Percentiles rank a stretch among this genome's conserved stretches.
Evolutionary conservation across 1,139 yeast genomes (phyloP).

Genomic region (Meyerozyma elateridarum): DNA sequence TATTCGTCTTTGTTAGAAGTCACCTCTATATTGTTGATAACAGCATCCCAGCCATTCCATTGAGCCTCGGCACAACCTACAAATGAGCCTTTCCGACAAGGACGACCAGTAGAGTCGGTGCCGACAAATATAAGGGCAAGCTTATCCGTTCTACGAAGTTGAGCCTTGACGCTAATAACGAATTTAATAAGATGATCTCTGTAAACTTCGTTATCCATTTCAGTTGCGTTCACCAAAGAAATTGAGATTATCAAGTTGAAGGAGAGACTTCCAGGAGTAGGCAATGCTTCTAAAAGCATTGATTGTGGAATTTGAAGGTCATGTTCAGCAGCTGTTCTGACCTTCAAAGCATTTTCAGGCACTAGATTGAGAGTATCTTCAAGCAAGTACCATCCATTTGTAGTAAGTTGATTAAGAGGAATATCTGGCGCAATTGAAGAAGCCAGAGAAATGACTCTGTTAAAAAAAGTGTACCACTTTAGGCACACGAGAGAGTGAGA

Average conservation of each 20-base stretch:
- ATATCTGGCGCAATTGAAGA: slow-evolving; percentile 16
- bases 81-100: slow-evolving; percentile 42
- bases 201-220: slow-evolving; percentile 30
- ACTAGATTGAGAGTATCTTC: slow-evolving; percentile 19
- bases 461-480: slow-evolving; percentile 38
- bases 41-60: slow-evolving; percentile 57
- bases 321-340: slow-evolving; percentile 28
- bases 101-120: slow-evolving; percentile 32
- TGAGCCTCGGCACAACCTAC: slow-evolving; percentile 47
- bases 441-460: slow-evolving; percentile 12
- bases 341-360: slow-evolving; percentile 37
- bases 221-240: slow-evolving; percentile 32
- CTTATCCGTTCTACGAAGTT: slow-evolving; percentile 40
- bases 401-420: slow-evolving; percentile 45
- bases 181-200: slow-evolving; percentile 21
- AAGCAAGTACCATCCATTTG: slow-evolving; percentile 45
- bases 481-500: slow-evolving; percentile 29
- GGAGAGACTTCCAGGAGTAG: slow-evolving; percentile 38
- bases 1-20: slow-evolving; percentile 18
- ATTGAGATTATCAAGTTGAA: slow-evolving; percentile 46
- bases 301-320: slow-evolving; percentile 37
- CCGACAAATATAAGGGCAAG: slow-evolving; percentile 55
- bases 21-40: slow-evolving; percentile 39
- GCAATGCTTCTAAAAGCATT: slow-evolving; percentile 23
- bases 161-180: slow-evolving; percentile 23